phyloP scores from a whole-genome alignment of 371 early-diverging fungal species.

The Mortierella polycephala region DNA sequence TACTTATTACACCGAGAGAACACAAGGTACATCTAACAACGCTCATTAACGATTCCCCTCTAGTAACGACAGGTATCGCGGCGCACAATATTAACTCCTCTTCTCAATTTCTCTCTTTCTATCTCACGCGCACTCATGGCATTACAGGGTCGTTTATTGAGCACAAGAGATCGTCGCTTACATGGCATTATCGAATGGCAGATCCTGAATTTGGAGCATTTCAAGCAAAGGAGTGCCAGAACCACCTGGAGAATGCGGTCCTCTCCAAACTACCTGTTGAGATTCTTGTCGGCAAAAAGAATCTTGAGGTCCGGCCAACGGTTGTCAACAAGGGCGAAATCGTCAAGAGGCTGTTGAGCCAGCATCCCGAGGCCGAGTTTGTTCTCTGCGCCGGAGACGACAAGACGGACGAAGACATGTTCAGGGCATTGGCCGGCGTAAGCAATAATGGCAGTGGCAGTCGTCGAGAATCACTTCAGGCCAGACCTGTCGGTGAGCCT shows the following conservation, averaged over 20 bases:
- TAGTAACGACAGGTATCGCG: conserved; percentile 65
- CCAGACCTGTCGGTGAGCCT: conserved; percentile 18
- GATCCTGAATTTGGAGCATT: conserved; percentile 78
- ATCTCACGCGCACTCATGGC: conserved; percentile 27
- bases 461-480: conserved; percentile 21
- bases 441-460: conserved; percentile 1
- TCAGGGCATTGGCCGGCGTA: conserved; percentile 65
- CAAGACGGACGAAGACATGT: conserved; percentile 98
- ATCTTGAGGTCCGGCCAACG: conserved; percentile 90
- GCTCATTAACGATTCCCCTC: no score
- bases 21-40: conserved; percentile 64
- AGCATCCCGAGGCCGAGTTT: conserved; percentile 79
- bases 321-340: conserved; percentile 91
- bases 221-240: conserved; percentile 93
- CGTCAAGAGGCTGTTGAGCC: conserved; percentile 79
- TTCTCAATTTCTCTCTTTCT: no score
- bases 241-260: conserved; percentile 88
- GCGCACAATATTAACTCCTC: conserved; percentile 29
- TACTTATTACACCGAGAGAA: conserved; percentile 90
- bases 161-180: conserved; percentile 82
- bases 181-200: conserved; percentile 93
- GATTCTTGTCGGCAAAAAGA: conserved; percentile 95
- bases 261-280: conserved; percentile 93
- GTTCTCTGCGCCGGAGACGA: conserved; percentile 96
- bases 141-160: conserved; percentile 77